Evolutionary conservation across 2,329 filamentous ascomycete genomes (phyloP).

Genomic region (Apiospora sp.): DNA sequence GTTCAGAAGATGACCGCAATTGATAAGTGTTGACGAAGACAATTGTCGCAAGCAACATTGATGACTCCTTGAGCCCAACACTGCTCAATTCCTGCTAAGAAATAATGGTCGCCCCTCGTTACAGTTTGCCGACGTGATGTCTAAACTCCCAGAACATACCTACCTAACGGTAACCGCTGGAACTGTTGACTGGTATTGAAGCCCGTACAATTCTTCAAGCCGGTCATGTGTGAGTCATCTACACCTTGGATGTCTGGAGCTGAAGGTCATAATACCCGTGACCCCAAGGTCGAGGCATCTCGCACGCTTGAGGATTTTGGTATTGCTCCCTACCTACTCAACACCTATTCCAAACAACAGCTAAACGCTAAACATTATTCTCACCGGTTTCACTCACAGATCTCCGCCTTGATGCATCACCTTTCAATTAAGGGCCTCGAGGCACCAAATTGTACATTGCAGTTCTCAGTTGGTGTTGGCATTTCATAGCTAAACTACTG

Average conservation of each 20-base stretch:
- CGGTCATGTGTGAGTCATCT: not conserved
- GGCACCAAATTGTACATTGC: not conserved
- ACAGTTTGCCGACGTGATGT: no score
- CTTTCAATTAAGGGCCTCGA: not conserved
- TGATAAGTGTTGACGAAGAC: not conserved
- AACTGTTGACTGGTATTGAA: not conserved
- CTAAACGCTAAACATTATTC: not conserved
- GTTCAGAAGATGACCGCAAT: slow-evolving; percentile 23
- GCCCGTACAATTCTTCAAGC: not conserved
- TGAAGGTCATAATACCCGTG: not conserved
- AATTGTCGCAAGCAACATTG: not conserved
- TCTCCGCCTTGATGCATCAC: not conserved
- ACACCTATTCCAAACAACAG: not conserved
- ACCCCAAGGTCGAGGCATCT: no score
- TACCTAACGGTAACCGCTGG: not conserved
- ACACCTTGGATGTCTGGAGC: not conserved
- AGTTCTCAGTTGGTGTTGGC: not conserved
- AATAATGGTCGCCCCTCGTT: no score
- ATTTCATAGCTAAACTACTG: not conserved
- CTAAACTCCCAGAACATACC: no score
- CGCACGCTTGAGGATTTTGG: not conserved
- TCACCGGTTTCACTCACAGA: not conserved
- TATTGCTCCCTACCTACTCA: not conserved
- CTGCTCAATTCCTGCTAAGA: not conserved
- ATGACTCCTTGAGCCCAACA: not conserved